Evolutionary conservation across 768 basidiomycete genomes (phyloP), one percentile per base, ranked within the genome.

Genomic region (Collybiopsis confluens): DNA sequence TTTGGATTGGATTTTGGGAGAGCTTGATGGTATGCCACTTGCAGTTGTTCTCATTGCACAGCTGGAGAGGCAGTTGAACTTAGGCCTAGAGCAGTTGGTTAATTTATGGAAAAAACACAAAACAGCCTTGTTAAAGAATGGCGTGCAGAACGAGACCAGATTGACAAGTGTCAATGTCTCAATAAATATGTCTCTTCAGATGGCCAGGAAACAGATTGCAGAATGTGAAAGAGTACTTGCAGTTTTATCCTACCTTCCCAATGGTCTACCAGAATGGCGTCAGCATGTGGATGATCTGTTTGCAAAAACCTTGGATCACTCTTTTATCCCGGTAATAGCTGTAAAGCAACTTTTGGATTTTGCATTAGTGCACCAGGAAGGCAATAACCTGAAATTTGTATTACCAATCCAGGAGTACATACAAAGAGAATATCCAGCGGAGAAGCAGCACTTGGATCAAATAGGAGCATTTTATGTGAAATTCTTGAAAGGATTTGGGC

Each of bases 1-100:
- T 2, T 11, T 55, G 13, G 35, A 52, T 26, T 18, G 37, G 24
- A 33, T 55, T 8, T 45, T 55, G 21, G 26, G 24, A 15, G 30
- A 26, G 21, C 24, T 55, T 4, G 54, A 51, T 38, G 53, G 23
- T 55, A 27, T 55, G n/a, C 54, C 54, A 13, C 37, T 55, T 11
- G 54, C 54, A 18, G 21, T 55, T 16, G 23, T 10, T 2, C 41
- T 55, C 5, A 37, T 55, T 18, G 54, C 54, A 37, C 54, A 49
- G 16, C 54, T 27, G 18, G 13, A 16, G 23, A 52, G 13, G 23
- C 45, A 20, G 21, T 9, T n/a, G n/a, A n/a, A 18, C 45, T 15
- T 23, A n/a, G 38, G 38, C 5, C 18, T 40, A 40, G 38, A 40
- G 8, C 4, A 6, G 4, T 28, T 41, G 24, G 11, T 52, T 20